Conservation (phyloP, 495 filamentous ascomycete genomes). For the Trichoderma gamsii region DNA sequence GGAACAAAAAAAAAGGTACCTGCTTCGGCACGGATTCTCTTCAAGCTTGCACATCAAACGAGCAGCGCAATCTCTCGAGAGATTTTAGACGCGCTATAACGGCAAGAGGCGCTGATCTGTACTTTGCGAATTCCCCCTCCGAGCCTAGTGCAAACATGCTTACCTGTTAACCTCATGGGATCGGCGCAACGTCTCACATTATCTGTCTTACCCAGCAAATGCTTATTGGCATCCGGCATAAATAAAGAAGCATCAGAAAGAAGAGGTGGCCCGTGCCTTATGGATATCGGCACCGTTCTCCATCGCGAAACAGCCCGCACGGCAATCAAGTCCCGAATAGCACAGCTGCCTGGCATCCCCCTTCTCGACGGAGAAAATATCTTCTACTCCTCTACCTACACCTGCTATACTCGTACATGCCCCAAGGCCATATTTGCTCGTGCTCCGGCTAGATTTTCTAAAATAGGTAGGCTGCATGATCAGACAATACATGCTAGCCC, state of each 20-base stretch:
- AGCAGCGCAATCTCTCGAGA: neutral
- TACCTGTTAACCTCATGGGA: conserved; percentile 2
- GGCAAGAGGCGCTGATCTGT: neutral
- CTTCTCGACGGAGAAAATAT: no score
- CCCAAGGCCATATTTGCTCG: neutral
- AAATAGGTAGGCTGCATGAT: neutral
- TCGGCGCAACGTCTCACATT: conserved; percentile 3
- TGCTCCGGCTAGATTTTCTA: neutral
- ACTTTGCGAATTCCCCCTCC: neutral
- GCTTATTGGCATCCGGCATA: neutral
- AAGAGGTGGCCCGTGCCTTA: conserved; percentile 5
- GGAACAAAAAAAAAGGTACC: neutral
- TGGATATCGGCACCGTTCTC: conserved; percentile 4
- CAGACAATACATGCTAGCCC: no score
- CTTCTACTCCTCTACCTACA: no score
- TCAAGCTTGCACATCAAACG: neutral
- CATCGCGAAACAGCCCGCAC: conserved; percentile 6
- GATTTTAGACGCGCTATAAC: neutral
- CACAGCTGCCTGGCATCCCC: neutral
- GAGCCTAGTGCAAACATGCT: conserved; percentile 7
- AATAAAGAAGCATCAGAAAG: neutral
- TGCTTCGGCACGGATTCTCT: no score
- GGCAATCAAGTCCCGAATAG: neutral
- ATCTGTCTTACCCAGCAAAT: neutral
- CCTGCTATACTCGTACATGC: no score